These are phyloP conservation scores for Ceratobasidium sp. DNA, from an alignment of 1,284 basidiomycete species.

Conservation along the genomic window DNA sequence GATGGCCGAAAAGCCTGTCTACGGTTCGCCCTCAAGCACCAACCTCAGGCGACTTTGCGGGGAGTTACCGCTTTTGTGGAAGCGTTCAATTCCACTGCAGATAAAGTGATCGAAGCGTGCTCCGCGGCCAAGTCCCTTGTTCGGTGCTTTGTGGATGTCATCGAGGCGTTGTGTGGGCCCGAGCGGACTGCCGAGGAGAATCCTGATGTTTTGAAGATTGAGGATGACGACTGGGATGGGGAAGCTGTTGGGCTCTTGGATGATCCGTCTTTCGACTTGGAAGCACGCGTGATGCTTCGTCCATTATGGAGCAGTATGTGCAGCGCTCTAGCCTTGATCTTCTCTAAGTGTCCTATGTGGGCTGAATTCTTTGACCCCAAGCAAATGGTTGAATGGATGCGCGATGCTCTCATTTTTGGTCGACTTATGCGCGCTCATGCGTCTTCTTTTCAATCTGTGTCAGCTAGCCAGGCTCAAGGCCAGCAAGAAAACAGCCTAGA, in stretches of 20 bases:
- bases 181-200: slow-evolving; percentile 48
- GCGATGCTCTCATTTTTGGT: slow-evolving; percentile 94
- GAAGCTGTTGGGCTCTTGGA: slow-evolving; percentile 22
- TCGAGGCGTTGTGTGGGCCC: slow-evolving; percentile 77
- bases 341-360: slow-evolving; percentile 83
- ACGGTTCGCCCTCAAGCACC: slow-evolving; percentile 71
- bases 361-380: slow-evolving; percentile 77
- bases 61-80: slow-evolving; percentile 73
- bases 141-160: slow-evolving; percentile 87
- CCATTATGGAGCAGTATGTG: slow-evolving; percentile 86
- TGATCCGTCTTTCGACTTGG: slow-evolving; percentile 49
- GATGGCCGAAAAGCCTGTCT: slow-evolving; percentile 88
- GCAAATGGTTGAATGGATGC: slow-evolving; percentile 95
- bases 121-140: slow-evolving; percentile 88
- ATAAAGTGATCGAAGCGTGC: slow-evolving; percentile 80
- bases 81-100: slow-evolving; percentile 69
- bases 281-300: slow-evolving; percentile 60
- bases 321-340: slow-evolving; percentile 79
- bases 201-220: slow-evolving; percentile 71
- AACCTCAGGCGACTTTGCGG: slow-evolving; percentile 68
- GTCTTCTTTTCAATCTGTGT: slow-evolving; percentile 76
- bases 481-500: slow-evolving; percentile 53
- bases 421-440: slow-evolving; percentile 84
- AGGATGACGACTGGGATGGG: slow-evolving; percentile 57
- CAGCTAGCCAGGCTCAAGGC: slow-evolving; percentile 46